A percentile compares a stretch with the other conserved stretches of the same genome.
phyloP scores from a whole-genome alignment of 192 early-diverging fungal genomes.

The Coemansia biformis region DNA sequence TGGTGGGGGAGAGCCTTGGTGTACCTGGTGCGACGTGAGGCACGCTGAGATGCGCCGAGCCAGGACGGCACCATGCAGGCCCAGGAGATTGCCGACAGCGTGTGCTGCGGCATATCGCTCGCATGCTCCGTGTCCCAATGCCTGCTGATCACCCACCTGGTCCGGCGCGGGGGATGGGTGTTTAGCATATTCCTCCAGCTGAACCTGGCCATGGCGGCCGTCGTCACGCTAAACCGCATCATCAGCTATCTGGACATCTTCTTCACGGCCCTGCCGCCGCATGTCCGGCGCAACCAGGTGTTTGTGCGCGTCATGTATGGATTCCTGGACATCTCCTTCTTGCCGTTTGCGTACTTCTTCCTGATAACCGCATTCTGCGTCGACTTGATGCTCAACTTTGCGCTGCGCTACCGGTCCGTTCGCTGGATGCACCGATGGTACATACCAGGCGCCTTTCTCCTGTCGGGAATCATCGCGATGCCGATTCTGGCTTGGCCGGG shows the following conservation, averaged over 20 bases:
- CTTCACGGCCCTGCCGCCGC: slow-evolving; percentile 22
- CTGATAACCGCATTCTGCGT: slow-evolving; percentile 50
- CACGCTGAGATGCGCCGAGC: slow-evolving; percentile 8
- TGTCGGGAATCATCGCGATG: slow-evolving; percentile 32
- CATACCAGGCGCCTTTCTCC: slow-evolving; percentile 30
- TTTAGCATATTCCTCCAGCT: slow-evolving; percentile 49
- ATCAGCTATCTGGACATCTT: slow-evolving; percentile 52
- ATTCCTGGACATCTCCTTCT: slow-evolving; percentile 48
- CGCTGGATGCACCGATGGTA: slow-evolving; percentile 39
- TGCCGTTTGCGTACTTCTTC: slow-evolving; percentile 49
- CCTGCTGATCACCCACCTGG: slow-evolving; percentile 36
- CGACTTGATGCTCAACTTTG: slow-evolving; percentile 50
- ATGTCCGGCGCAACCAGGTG: slow-evolving; percentile 27
- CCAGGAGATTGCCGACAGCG: slow-evolving; percentile 38
- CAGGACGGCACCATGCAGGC: slow-evolving; percentile 27
- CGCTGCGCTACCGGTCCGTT: slow-evolving; percentile 40
- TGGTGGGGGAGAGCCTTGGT: too few relatives aligned
- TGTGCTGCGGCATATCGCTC: slow-evolving; percentile 46
- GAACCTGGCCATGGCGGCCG: slow-evolving; percentile 45
- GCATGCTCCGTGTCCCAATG: slow-evolving; percentile 36
- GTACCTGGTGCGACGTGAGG: too few relatives aligned
- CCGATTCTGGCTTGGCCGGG: slow-evolving; percentile 47
- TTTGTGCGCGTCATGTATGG: slow-evolving; percentile 50
- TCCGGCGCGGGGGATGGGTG: slow-evolving; percentile 44
- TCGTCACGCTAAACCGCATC: slow-evolving; percentile 37